Conservation (phyloP, 2,329 filamentous ascomycete species). For the Paecilomyces niveus region DNA sequence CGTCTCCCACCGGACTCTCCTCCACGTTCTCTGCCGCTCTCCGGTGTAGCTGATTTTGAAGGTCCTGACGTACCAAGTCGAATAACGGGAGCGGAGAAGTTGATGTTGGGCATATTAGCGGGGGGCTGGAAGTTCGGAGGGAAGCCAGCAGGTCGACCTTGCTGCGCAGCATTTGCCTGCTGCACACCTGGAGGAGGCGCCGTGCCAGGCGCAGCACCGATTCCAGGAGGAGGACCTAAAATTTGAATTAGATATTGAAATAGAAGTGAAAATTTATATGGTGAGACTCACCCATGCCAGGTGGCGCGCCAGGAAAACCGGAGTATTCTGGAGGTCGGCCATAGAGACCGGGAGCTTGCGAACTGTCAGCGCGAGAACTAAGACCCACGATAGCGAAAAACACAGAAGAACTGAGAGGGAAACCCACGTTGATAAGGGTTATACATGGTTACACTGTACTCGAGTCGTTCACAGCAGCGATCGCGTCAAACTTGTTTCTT, state of each 20-base stretch:
- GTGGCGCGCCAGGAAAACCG: constrained; percentile 66
- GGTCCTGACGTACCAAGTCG: constrained; percentile 71
- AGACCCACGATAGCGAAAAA: neutral
- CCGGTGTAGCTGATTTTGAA: constrained; percentile 50
- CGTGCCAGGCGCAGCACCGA: constrained; percentile 68
- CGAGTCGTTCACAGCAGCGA: constrained; percentile 4
- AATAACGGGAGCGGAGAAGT: constrained; percentile 95
- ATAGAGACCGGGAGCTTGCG: constrained; percentile 49
- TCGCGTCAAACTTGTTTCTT: neutral
- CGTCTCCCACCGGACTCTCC: constrained; percentile 42
- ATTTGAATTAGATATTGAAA: constrained; percentile 12
- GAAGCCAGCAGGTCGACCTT: constrained; percentile 72
- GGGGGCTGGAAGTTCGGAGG: constrained; percentile 82
- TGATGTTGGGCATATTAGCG: constrained; percentile 91
- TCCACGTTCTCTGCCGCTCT: constrained; percentile 39
- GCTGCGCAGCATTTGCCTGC: constrained; percentile 64
- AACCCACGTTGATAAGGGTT: constrained; percentile 38
- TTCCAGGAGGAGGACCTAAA: constrained; percentile 68
- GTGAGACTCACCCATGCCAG: constrained; percentile 65
- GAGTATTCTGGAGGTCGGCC: constrained; percentile 68
- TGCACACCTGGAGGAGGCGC: constrained; percentile 70
- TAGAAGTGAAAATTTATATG: neutral
- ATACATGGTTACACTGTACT: constrained; percentile 28
- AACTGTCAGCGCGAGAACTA: constrained; percentile 5
- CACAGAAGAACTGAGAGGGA: neutral